Evolutionary conservation across 305 asterid genomes (phyloP).

Genomic region (Andrographis paniculata): DNA sequence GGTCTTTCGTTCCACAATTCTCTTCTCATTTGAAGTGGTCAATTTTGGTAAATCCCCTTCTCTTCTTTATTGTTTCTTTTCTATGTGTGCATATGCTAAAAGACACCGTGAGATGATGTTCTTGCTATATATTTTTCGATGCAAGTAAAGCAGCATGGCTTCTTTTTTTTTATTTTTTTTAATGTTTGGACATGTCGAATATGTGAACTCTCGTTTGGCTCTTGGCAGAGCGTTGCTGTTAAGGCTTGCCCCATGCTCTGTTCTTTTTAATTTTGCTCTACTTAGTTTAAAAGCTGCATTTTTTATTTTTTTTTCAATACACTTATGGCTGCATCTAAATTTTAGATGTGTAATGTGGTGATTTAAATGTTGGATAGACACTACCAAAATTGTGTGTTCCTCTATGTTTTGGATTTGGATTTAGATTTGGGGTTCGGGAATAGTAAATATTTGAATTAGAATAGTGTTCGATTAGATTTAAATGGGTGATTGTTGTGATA

Average conservation of each 20-base stretch:
- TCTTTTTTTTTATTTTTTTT: conserved; percentile 15
- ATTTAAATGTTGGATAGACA: no score
- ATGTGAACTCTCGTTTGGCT: conserved; percentile 10
- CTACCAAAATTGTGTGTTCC: no score
- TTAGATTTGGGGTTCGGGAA: no score
- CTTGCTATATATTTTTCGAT: conserved; percentile 14
- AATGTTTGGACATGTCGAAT: conserved; percentile 6
- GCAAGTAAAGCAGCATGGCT: conserved; percentile 14
- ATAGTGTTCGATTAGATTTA: no score
- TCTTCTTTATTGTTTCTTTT: conserved; percentile 8
- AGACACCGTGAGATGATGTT: conserved; percentile 18
- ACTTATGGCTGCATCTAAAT: no score
- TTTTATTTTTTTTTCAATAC: no score
- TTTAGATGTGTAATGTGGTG: no score
- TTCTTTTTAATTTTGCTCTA: neutral
- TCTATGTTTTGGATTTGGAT: no score
- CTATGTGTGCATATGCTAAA: conserved; percentile 28
- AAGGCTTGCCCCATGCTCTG: conserved; percentile 3
- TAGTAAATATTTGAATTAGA: no score
- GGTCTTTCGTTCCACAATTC: conserved; percentile 11
- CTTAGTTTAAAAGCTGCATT: neutral
- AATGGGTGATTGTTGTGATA: no score
- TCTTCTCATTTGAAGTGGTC: conserved; percentile 20
- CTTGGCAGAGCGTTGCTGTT: conserved; percentile 7
- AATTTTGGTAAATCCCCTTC: conserved; percentile 20